Base-by-base conservation (phyloP, 495 filamentous ascomycete species). In the Talaromyces liani region DNA sequence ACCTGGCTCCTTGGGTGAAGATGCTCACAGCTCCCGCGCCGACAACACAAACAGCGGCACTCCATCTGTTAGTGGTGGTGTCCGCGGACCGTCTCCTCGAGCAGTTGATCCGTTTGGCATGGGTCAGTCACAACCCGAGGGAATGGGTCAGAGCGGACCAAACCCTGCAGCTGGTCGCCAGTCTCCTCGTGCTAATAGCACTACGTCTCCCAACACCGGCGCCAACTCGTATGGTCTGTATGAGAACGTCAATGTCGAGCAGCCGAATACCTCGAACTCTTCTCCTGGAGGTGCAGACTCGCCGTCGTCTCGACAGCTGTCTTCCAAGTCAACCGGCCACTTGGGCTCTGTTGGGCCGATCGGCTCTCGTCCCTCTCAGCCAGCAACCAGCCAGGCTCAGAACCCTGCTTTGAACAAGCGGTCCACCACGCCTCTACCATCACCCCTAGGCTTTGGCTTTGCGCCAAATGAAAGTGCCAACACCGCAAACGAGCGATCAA, bases 271-370 rank as follows among this genome's bases (percentile, higher is more conserved):
- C 25, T 96, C 92, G 60, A 90, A 87, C 65, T 96, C 94, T 1
- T 96, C 93, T 5, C 93, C 94, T 7, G 87, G 88, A 67, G 90
- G 86, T n/a, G 88, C 90, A 65, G 91, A 87, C n/a, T 95, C 92
- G 6, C 91, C 93, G 12, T 91, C 92, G 54, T 72, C 77, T 22
- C 86, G 87, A 64, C 84, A 88, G 67, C 75, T 78, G 18, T 24
- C 68, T 2, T 68, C 74, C 20, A 87, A 87, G 70, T 67, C 80
- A 16, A 75, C 79, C 81, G 20, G 84, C 77, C 22, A 79, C 77
- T 41, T 85, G 34, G 82, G 85, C 51, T 80, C 86, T 34, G 91
- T 97, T 20, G 93, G 93, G 16, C 93, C 94, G 24, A 98, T 98
- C 67, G 94, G 94, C 45, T 96, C 95, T 57, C 88, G 94, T 31